Evolutionary conservation across 495 filamentous ascomycete genomes (phyloP).

Genomic region (Talaromyces proteolyticus): DNA sequence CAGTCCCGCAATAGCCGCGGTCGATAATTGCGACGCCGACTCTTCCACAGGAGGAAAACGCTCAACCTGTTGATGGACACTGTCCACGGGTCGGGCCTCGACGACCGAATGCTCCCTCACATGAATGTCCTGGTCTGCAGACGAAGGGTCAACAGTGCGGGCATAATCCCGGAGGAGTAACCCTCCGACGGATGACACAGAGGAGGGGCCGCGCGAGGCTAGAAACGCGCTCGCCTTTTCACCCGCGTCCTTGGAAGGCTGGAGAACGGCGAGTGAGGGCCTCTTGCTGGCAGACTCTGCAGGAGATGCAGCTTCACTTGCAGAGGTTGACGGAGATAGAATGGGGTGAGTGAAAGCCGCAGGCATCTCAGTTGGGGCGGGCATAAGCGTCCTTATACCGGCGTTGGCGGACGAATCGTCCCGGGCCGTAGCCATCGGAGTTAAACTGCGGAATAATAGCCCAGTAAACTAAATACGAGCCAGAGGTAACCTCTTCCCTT

Average conservation of each 20-base stretch:
- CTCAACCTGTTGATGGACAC: conserved; percentile 5
- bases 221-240: neutral
- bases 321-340: conserved; percentile 7
- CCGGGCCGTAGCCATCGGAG: conserved; percentile 1
- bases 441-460: too few relatives aligned
- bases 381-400: conserved; percentile 1
- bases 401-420: conserved; percentile 3
- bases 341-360: conserved; percentile 8
- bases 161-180: conserved; percentile 41
- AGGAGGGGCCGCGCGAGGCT: neutral
- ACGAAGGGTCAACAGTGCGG: conserved; percentile 32
- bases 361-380: conserved; percentile 3
- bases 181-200: conserved; percentile 17
- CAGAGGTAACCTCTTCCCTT: too few relatives aligned
- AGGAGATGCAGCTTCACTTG: conserved; percentile 4
- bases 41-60: conserved; percentile 19
- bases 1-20: conserved; percentile 30
- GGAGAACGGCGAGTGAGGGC: conserved; percentile 1
- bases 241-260: neutral
- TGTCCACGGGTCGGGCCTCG: neutral
- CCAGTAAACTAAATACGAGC: too few relatives aligned
- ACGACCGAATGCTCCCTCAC: conserved; percentile 14
- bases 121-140: conserved; percentile 27
- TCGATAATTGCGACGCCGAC: conserved; percentile 18
- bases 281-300: neutral